phyloP scores from a whole-genome alignment of 495 filamentous ascomycete species.

The Trichocladium uniseriatum region DNA sequence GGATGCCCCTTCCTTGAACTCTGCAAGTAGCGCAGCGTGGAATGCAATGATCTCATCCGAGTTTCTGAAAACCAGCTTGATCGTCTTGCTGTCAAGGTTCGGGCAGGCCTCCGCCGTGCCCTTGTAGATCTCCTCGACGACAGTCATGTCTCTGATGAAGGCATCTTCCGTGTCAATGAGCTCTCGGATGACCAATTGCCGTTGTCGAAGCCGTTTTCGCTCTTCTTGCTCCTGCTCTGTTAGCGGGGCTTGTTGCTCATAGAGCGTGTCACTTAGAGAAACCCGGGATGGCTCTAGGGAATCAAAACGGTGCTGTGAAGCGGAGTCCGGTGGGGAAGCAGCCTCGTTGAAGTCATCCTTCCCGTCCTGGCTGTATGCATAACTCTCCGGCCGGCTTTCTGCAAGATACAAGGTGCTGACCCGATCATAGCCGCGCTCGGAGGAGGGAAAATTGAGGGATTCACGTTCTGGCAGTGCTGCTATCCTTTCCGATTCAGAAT shows the following conservation, averaged over 20 bases:
- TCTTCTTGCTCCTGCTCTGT: slow-evolving; percentile 29
- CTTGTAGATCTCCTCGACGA: slow-evolving; percentile 93
- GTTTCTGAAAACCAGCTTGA: slow-evolving; percentile 83
- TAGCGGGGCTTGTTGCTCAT: slow-evolving; percentile 14
- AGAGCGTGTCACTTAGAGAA: slow-evolving; percentile 9
- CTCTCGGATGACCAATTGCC: slow-evolving; percentile 76
- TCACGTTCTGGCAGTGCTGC: slow-evolving; percentile 29
- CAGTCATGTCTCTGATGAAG: slow-evolving; percentile 87
- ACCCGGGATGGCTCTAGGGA: slow-evolving; percentile 19
- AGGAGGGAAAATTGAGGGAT: slow-evolving; percentile 22
- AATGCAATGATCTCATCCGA: slow-evolving; percentile 79
- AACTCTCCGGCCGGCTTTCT: slow-evolving; percentile 36
- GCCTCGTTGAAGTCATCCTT: slow-evolving; percentile 25
- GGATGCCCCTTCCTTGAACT: slow-evolving; percentile 65
- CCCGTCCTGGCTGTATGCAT: slow-evolving; percentile 28
- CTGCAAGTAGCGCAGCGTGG: slow-evolving; percentile 63
- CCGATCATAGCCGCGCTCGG: slow-evolving; percentile 12
- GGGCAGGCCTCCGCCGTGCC: slow-evolving; percentile 79
- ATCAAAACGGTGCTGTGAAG: slow-evolving; percentile 29
- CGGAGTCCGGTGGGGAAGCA: slow-evolving; percentile 26
- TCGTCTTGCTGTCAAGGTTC: slow-evolving; percentile 69
- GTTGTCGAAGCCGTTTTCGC: slow-evolving; percentile 45
- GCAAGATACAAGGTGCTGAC: slow-evolving; percentile 31
- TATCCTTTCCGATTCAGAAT: slow-evolving; percentile 10
- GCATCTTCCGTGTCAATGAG: slow-evolving; percentile 82